A percentile compares a stretch with the other conserved stretches of the same genome.
These are phyloP conservation scores for Kodamaea leandrae DNA, from an alignment of 805 yeast genomes.

Conservation along the genomic window DNA sequence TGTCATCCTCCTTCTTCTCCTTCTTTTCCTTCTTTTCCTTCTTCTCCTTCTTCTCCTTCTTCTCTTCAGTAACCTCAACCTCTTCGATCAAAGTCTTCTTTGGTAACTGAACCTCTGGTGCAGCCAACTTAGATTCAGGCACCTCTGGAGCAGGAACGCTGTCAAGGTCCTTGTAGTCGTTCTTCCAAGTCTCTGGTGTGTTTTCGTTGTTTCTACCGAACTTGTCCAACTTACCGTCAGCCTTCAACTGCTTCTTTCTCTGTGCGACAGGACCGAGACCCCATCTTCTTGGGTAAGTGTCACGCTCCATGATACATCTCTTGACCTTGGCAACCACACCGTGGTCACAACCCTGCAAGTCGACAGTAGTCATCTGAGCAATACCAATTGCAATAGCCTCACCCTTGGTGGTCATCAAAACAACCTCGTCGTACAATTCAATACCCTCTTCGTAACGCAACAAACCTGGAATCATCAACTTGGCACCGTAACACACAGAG, in stretches of 20 bases:
- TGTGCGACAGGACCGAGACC: conserved; percentile 98
- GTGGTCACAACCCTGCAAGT: conserved; percentile 93
- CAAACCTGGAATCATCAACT: conserved; percentile 97
- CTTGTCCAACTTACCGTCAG: conserved; percentile 95
- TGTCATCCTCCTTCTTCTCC: conserved; percentile 44
- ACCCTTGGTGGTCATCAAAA: conserved; percentile 97
- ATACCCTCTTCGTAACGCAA: conserved; percentile 97
- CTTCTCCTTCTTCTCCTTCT: conserved; percentile 52
- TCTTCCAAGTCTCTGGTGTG: conserved; percentile 93
- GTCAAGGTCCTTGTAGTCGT: conserved; percentile 68
- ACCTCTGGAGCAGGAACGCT: conserved; percentile 59
- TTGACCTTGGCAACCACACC: conserved; percentile 98
- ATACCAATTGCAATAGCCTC: conserved; percentile 98
- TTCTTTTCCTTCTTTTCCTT: conserved; percentile 64
- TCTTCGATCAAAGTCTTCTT: conserved; percentile 49
- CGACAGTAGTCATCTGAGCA: conserved; percentile 98
- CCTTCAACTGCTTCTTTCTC: conserved; percentile 97
- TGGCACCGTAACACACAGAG: conserved; percentile 98
- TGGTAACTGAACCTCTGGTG: conserved; percentile 45
- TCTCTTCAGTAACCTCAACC: conserved; percentile 32
- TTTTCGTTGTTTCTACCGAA: conserved; percentile 90
- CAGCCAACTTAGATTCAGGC: conserved; percentile 51
- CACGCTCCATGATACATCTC: conserved; percentile 99
- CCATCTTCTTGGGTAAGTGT: conserved; percentile 99
- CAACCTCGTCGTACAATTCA: conserved; percentile 96